Conservation (phyloP, 768 basidiomycete genomes). For the Russula earlei region DNA sequence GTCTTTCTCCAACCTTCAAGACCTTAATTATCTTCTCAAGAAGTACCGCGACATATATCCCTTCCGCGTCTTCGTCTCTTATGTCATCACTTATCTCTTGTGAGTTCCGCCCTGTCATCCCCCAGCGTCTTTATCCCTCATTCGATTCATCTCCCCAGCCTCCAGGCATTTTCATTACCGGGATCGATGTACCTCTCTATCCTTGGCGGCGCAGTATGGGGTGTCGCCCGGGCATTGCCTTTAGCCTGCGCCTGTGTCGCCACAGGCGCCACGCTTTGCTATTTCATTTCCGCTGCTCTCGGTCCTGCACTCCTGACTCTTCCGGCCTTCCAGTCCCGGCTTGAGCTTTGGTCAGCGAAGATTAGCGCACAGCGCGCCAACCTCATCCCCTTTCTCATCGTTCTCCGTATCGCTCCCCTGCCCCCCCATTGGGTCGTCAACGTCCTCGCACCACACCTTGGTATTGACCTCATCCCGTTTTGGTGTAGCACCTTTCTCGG, state of each 20-base stretch:
- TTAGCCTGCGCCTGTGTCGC: constrained; percentile 92
- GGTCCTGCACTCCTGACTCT: constrained; percentile 86
- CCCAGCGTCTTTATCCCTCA: background rate
- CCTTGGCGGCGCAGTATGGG: constrained; percentile 93
- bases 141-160: constrained; percentile 36
- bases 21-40: constrained; percentile 75
- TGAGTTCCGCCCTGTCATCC: constrained; percentile 34
- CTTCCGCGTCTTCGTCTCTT: constrained; percentile 76
- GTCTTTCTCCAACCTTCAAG: constrained; percentile 79
- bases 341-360: constrained; percentile 76
- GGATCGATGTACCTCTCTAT: constrained; percentile 98
- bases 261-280: constrained; percentile 84
- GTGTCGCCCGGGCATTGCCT: constrained; percentile 74
- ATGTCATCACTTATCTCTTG: constrained; percentile 88
- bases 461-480: constrained; percentile 76
- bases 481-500: constrained; percentile 88
- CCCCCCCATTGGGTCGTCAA: constrained; percentile 98
- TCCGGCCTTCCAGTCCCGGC: constrained; percentile 72
- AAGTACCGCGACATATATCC: constrained; percentile 90
- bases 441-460: constrained; percentile 84
- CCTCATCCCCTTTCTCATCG: constrained; percentile 84
- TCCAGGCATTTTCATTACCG: constrained; percentile 93
- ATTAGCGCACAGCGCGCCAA: constrained; percentile 74
- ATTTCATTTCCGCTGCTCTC: constrained; percentile 83
- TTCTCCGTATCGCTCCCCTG: constrained; percentile 88